Conservation (phyloP, 805 yeast species). For the Komagataella ulmi region DNA sequence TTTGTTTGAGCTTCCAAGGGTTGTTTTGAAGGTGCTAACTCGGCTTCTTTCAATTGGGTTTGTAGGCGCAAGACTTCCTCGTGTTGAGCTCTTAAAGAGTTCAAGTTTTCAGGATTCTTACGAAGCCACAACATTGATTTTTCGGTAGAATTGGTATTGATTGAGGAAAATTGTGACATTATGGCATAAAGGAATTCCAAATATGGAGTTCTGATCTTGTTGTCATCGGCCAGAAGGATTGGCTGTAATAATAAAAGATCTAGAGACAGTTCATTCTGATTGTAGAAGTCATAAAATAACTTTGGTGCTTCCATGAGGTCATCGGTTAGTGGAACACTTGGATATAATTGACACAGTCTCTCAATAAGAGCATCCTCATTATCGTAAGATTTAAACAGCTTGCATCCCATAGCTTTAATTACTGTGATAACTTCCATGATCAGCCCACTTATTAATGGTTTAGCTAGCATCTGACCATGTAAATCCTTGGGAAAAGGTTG, state of each 20-base stretch:
- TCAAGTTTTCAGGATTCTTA: slow-evolving; percentile 15
- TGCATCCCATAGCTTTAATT: slow-evolving; percentile 66
- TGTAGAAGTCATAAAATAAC: slow-evolving; percentile 53
- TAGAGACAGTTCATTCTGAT: slow-evolving; percentile 43
- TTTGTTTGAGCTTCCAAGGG: background rate
- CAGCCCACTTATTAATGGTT: slow-evolving; percentile 74
- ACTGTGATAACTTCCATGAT: slow-evolving; percentile 63
- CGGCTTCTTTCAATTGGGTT: slow-evolving; percentile 15
- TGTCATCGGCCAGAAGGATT: slow-evolving; percentile 81
- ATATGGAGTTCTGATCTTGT: slow-evolving; percentile 77
- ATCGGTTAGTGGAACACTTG: slow-evolving; percentile 13
- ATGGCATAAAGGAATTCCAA: slow-evolving; percentile 77
- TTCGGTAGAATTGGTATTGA: slow-evolving; percentile 26
- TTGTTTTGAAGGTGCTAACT: background rate
- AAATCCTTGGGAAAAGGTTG: slow-evolving; percentile 47
- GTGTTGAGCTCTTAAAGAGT: slow-evolving; percentile 13
- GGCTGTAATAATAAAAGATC: slow-evolving; percentile 79
- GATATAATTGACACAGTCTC: slow-evolving; percentile 35
- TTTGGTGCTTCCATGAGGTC: slow-evolving; percentile 36
- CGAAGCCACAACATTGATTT: slow-evolving; percentile 20
- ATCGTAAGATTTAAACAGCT: slow-evolving; percentile 56
- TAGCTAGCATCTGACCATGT: slow-evolving; percentile 59
- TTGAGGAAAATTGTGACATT: slow-evolving; percentile 46
- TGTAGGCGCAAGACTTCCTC: slow-evolving; percentile 10
- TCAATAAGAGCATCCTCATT: slow-evolving; percentile 46